Evolutionary conservation across 2,329 filamentous ascomycete species (phyloP), one percentile per base, ranked within the genome.

Genomic region (Emergomyces pasteurianus): DNA sequence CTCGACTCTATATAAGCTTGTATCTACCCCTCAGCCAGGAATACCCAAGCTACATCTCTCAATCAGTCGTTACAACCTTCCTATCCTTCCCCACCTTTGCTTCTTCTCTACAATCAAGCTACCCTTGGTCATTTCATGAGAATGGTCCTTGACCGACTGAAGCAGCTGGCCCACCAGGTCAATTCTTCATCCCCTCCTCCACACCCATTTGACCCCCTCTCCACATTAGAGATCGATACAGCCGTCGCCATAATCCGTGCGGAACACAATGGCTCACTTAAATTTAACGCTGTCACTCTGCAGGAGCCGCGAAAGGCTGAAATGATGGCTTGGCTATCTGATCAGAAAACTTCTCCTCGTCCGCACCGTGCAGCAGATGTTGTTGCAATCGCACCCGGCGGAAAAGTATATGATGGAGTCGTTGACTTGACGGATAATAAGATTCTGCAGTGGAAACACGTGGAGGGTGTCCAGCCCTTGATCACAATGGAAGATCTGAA

Each of bases 401-500:
- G 89, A 66, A 89, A 87, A 70, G 85, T 95, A 0, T 92, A 85
- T 65, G 91, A 96, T 74, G 91, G 89, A 0, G 77, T 92, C 55
- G 87, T 96, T 3, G 85, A 95, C 70, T 74, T 96, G 60, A 78
- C 81, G 23, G 78, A 84, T 53, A 79, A 78, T 59, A 86, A 83
- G 69, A 83, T 96, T 59, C 72, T 86, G 9, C 81, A 83, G 65
- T 96, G 91, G 90, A 84, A 88, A 71, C 77, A 85, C 63, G 81
- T 89, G 1, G 83, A 88, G 3, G 88, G 87, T 28, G 84, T 90
- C 16, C 91, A 96, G 73, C 92, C 91, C 34, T 82, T 96, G 72
- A 95, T 96, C 70, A 95, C 90, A 0, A 90, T 95, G 83, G 91
- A 96, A 70, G 92, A 96, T 72, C 80, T 96, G 42, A 83, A 90